Conservation (phyloP, 768 basidiomycete genomes). For the Agaricus sinodeliciosus region DNA sequence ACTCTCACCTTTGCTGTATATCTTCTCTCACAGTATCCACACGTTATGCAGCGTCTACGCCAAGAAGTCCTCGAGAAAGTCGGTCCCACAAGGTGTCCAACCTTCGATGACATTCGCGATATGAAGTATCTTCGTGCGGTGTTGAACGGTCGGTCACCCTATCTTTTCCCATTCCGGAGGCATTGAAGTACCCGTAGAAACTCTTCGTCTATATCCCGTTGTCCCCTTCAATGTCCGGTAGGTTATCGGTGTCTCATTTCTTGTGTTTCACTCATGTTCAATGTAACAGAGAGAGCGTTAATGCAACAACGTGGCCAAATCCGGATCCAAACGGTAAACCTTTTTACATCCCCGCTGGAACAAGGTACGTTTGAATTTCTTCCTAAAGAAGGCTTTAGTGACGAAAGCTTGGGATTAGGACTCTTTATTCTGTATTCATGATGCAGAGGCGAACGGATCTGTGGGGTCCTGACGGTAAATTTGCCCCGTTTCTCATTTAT, state of each 20-base stretch:
- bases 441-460: constrained; percentile 63
- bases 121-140: constrained; percentile 63
- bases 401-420: constrained; percentile 17
- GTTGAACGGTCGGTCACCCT: constrained; percentile 42
- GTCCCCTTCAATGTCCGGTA: constrained; percentile 52
- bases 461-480: constrained; percentile 66
- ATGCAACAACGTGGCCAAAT: constrained; percentile 42
- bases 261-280: background rate
- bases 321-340: constrained; percentile 40
- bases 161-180: background rate
- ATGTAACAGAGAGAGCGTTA: constrained; percentile 33
- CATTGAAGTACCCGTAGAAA: constrained; percentile 27
- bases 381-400: too few relatives aligned
- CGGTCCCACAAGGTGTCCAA: constrained; percentile 39
- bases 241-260: background rate
- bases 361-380: constrained; percentile 28
- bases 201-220: constrained; percentile 48
- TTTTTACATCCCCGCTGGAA: constrained; percentile 45
- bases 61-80: constrained; percentile 50
- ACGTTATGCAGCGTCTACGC: constrained; percentile 39
- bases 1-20: constrained; percentile 37
- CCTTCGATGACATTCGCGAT: constrained; percentile 33
- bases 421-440: constrained; percentile 49
- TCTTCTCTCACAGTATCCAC: constrained; percentile 45
- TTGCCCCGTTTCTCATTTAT: background rate